Percentiles rank a stretch among this genome's conserved stretches.
Evolutionary conservation across 2,329 filamentous ascomycete genomes (phyloP).

Genomic region (Cercospora canescens): DNA sequence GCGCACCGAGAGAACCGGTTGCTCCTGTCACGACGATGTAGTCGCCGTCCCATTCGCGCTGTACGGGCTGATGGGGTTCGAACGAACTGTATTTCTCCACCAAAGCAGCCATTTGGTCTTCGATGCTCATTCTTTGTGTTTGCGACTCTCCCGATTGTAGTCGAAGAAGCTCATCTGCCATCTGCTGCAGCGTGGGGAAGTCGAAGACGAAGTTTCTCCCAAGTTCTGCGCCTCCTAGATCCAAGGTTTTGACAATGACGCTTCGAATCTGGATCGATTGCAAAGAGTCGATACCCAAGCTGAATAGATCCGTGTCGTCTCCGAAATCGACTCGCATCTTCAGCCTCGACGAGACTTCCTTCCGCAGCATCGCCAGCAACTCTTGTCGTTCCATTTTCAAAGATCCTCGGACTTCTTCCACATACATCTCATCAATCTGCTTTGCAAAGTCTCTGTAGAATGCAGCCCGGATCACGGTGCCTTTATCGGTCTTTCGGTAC

Average conservation of each 20-base stretch:
- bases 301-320: slow-evolving; percentile 35
- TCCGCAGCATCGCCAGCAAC: slow-evolving; percentile 6
- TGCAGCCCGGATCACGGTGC: slow-evolving; percentile 55
- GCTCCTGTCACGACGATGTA: slow-evolving; percentile 55
- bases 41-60: slow-evolving; percentile 4
- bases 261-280: slow-evolving; percentile 53
- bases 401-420: slow-evolving; percentile 16
- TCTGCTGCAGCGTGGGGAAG: slow-evolving; percentile 49
- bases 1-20: slow-evolving; percentile 64
- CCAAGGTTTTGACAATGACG: slow-evolving; percentile 52
- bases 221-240: slow-evolving; percentile 49
- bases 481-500: slow-evolving; percentile 59
- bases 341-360: slow-evolving; percentile 1
- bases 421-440: slow-evolving; percentile 51
- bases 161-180: slow-evolving; percentile 47
- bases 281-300: slow-evolving; percentile 36
- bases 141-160: slow-evolving; percentile 41
- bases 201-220: slow-evolving; percentile 62
- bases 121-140: slow-evolving; percentile 33
- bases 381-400: slow-evolving; percentile 2
- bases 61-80: slow-evolving; percentile 23
- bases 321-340: slow-evolving; percentile 5
- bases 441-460: slow-evolving; percentile 52
- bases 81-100: slow-evolving; percentile 46
- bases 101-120: slow-evolving; percentile 46